Base-by-base conservation (phyloP, 129 eudicot genomes). In the Lactuca sativa region DNA sequence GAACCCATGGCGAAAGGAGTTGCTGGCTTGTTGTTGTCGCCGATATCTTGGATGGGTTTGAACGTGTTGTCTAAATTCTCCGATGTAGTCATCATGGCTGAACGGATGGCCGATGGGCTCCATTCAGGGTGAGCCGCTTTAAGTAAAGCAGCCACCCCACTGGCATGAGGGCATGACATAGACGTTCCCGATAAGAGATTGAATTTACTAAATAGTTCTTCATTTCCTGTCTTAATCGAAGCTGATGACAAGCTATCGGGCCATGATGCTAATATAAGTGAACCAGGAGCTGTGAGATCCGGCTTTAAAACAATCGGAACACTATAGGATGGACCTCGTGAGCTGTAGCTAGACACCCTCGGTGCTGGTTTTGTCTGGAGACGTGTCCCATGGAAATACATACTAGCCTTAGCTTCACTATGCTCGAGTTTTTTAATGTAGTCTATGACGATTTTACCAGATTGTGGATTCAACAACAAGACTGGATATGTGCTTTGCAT, bases 61-160 rank as follows among this genome's bases (percentile, higher is more conserved):
- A 56, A 16, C 0, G 82, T 84, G 59, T 90, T 86, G 80, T 90
- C 96, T 1, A 75, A 37, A 31, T 61, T 68, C 30, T 84, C 75
- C 0, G 93, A 77, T 2, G 96, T 84, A 10, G 96, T 90, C 88
- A 90, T 84, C 93, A 90, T 84, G 32, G 96, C 86, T 0, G 96
- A 90, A 30, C 96, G 90, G 62, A 90, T 86, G 64, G 86, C 88
- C 0, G 90, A 84, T 0, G 96, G 88, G 63, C 86, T 80, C 96
- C 96, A 90, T 2, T 82, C 78, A 1, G 90, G 95, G 70, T 80
- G 82, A 1, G 74, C 86, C 4, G 85, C 88, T 76, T 73, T 86
- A 18, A 90, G 21, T 37, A 90, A 77, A 33, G 96, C 96, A 2
- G 82, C 96, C 47, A 90, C 86, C 10, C 96, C 96, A 3, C 90